A percentile compares a stretch with the other conserved stretches of the same genome.
phyloP scores from a whole-genome alignment of 805 yeast species.

The Lipomyces sp. region DNA sequence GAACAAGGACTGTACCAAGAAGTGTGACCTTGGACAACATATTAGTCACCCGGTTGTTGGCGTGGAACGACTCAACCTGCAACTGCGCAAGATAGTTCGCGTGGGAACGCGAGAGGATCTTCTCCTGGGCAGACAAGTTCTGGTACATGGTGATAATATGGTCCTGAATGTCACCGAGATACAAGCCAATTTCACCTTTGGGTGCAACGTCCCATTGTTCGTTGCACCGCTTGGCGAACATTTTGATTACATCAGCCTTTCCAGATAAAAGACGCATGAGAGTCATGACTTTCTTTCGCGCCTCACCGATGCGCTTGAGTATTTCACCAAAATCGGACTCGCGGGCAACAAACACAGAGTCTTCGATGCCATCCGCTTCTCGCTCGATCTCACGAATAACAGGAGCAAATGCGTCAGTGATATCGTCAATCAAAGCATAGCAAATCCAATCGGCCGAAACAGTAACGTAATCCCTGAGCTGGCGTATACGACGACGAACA shows the following conservation, averaged over 20 bases:
- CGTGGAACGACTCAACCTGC: constrained; percentile 87
- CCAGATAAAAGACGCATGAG: constrained; percentile 86
- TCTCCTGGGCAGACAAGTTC: constrained; percentile 85
- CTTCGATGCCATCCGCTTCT: constrained; percentile 72
- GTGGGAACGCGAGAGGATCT: constrained; percentile 89
- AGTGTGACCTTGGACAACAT: constrained; percentile 88
- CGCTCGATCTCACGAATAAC: constrained; percentile 61
- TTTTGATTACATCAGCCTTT: constrained; percentile 93
- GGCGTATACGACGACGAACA: constrained; percentile 67
- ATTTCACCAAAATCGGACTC: constrained; percentile 74
- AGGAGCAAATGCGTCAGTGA: constrained; percentile 68
- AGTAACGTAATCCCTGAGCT: constrained; percentile 62
- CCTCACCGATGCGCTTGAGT: constrained; percentile 83
- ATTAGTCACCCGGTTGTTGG: constrained; percentile 83
- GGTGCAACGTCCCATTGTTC: constrained; percentile 68
- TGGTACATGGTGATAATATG: constrained; percentile 96
- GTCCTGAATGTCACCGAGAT: constrained; percentile 94
- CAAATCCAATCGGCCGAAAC: constrained; percentile 70
- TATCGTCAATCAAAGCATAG: constrained; percentile 68
- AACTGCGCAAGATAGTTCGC: constrained; percentile 90
- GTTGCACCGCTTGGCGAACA: constrained; percentile 94
- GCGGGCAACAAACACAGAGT: constrained; percentile 79
- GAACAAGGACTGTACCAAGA: constrained; percentile 87
- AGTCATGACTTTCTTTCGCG: constrained; percentile 90
- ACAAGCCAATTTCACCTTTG: constrained; percentile 87